Conservation (phyloP, 352 stramenopile genomes). For the Globisporangium polare region DNA sequence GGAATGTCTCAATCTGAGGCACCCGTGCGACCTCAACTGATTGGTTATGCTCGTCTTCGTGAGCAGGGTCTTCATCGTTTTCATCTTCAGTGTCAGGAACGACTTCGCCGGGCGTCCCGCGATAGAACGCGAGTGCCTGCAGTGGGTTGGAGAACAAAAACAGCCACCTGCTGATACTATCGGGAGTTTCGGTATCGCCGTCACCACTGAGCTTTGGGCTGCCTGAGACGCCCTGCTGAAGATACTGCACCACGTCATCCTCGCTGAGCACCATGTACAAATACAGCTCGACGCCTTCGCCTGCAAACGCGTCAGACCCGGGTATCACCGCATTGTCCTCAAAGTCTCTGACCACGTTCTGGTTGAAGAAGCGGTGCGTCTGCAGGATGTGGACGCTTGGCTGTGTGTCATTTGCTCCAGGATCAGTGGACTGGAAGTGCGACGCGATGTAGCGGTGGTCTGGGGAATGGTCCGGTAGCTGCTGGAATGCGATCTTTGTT, state of each 20-base stretch:
- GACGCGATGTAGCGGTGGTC: slow-evolving; percentile 46
- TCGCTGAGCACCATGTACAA: slow-evolving; percentile 37
- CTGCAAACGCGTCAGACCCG: neutral
- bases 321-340: slow-evolving; percentile 5
- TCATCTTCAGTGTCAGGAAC: slow-evolving; percentile 9
- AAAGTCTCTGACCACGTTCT: slow-evolving; percentile 27
- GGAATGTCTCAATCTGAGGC: slow-evolving; percentile 27
- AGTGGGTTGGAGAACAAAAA: slow-evolving; percentile 41
- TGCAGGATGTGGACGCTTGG: slow-evolving; percentile 29
- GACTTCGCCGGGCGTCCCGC: slow-evolving; percentile 22
- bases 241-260: slow-evolving; percentile 24
- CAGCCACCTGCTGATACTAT: slow-evolving; percentile 18
- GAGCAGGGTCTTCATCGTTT: neutral
- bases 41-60: neutral
- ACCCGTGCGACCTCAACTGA: neutral
- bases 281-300: slow-evolving; percentile 32
- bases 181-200: neutral
- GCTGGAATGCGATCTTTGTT: slow-evolving; percentile 39
- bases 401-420: neutral
- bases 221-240: slow-evolving; percentile 32
- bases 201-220: neutral
- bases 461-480: slow-evolving; percentile 34
- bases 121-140: slow-evolving; percentile 29
- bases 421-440: slow-evolving; percentile 22
- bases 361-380: slow-evolving; percentile 46